These are phyloP conservation scores for Fragaria iinumae DNA, from an alignment of 306 rosid species.

Conservation along the genomic window DNA sequence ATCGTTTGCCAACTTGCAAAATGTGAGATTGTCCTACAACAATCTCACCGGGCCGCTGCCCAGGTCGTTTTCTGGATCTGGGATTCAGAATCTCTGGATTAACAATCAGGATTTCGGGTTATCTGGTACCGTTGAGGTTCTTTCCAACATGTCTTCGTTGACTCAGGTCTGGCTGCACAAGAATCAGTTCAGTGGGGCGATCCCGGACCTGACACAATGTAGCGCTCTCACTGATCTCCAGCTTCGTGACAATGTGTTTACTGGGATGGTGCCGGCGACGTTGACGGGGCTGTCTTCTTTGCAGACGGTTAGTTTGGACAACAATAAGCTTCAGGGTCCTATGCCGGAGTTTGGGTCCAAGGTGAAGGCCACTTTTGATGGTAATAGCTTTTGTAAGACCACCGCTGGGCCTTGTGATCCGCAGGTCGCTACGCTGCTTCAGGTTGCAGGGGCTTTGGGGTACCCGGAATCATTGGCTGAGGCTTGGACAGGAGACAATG, in stretches of 20 bases:
- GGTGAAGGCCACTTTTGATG: slow-evolving; percentile 29
- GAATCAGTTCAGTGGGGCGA: slow-evolving; percentile 60
- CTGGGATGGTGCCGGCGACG: slow-evolving; percentile 60
- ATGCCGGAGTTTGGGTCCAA: slow-evolving; percentile 38
- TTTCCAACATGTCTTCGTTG: slow-evolving; percentile 55
- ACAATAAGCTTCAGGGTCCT: slow-evolving; percentile 71
- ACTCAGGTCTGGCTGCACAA: slow-evolving; percentile 72
- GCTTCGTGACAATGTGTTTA: slow-evolving; percentile 65
- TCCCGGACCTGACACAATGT: slow-evolving; percentile 61
- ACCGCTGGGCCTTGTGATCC: slow-evolving; percentile 52
- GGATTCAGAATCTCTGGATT: slow-evolving; percentile 57
- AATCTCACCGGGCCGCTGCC: slow-evolving; percentile 70
- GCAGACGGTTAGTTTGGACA: slow-evolving; percentile 46
- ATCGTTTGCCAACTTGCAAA: slow-evolving; percentile 37
- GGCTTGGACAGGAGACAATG: slow-evolving; percentile 48
- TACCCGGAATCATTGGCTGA: slow-evolving; percentile 42
- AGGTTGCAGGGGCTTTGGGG: slow-evolving; percentile 45
- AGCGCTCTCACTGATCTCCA: slow-evolving; percentile 51
- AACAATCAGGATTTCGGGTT: slow-evolving; percentile 69
- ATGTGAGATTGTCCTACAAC: slow-evolving; percentile 70
- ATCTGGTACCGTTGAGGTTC: slow-evolving; percentile 48
- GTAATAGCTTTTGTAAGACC: slow-evolving; percentile 51
- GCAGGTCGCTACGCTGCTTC: slow-evolving; percentile 46
- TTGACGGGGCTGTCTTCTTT: slow-evolving; percentile 38
- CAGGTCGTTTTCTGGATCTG: slow-evolving; percentile 43